Evolutionary conservation across 495 filamentous ascomycete genomes (phyloP).

Genomic region (Thermothielavioides terrestris): DNA sequence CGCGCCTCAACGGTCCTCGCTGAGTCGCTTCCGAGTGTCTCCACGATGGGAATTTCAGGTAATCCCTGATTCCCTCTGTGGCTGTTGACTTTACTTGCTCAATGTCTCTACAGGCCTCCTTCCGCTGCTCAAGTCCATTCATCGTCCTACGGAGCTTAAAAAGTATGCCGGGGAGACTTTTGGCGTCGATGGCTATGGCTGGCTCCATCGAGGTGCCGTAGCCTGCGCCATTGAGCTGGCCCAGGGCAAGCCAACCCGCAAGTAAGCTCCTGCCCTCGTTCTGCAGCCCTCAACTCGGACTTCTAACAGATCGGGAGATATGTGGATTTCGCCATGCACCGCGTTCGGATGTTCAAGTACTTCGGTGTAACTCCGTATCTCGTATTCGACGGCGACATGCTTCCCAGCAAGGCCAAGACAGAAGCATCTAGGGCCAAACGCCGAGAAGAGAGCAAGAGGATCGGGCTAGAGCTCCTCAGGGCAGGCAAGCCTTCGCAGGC

Average conservation of each 20-base stretch:
- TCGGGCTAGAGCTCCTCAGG: constrained; percentile 69
- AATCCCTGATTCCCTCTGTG: constrained; percentile 3
- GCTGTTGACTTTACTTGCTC: constrained; percentile 7
- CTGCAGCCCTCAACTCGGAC: not conserved
- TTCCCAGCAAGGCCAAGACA: constrained; percentile 92
- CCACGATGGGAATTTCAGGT: constrained; percentile 67
- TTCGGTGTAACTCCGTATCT: constrained; percentile 89
- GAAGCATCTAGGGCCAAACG: constrained; percentile 61
- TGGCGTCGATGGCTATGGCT: constrained; percentile 93
- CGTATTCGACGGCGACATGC: constrained; percentile 91
- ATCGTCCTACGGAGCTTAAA: constrained; percentile 76
- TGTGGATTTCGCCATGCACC: constrained; percentile 84
- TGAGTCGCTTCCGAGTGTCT: constrained; percentile 2
- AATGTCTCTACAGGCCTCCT: constrained; percentile 56
- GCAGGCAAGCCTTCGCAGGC: constrained; percentile 75
- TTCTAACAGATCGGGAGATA: constrained; percentile 45
- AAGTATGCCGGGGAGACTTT: constrained; percentile 83
- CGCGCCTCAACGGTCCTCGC: constrained; percentile 1
- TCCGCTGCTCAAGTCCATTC: constrained; percentile 90
- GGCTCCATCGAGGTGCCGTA: constrained; percentile 91
- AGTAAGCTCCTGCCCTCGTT: constrained; percentile 46
- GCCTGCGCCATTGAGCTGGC: constrained; percentile 89
- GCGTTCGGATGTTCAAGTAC: constrained; percentile 84
- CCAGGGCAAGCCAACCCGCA: constrained; percentile 74
- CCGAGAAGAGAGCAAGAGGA: constrained; percentile 62